Evolutionary conservation across 192 early-diverging fungal species (phyloP).

Genomic region (Diversispora epigaea): DNA sequence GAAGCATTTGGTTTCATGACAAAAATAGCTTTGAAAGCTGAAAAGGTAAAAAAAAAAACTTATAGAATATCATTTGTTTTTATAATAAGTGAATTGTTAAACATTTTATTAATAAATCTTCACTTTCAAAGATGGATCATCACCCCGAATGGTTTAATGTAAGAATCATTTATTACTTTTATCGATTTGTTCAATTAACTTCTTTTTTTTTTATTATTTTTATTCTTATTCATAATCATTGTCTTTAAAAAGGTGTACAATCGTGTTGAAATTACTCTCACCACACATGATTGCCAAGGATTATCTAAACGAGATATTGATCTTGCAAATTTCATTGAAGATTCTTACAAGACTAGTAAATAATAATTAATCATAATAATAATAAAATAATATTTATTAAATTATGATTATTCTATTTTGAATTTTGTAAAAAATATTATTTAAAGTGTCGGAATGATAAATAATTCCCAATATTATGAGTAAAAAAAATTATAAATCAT

Average conservation of each 20-base stretch:
- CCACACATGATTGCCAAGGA: conserved; percentile 90
- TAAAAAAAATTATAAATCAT: too few species aligned
- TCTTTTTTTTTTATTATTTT: neutral
- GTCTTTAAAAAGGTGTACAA: conserved; percentile 78
- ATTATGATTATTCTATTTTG: too few species aligned
- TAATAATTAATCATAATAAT: too few species aligned
- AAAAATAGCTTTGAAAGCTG: conserved; percentile 81
- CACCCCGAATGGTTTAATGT: conserved; percentile 96
- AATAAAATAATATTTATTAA: too few species aligned
- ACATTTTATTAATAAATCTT: neutral
- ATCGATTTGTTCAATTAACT: too few species aligned
- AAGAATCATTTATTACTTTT: conserved; percentile 19
- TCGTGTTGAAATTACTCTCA: conserved; percentile 81
- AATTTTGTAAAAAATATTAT: too few species aligned
- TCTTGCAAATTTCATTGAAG: conserved; percentile 71
- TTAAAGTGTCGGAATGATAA: too few species aligned
- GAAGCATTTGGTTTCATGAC: conserved; percentile 96
- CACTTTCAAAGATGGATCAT: conserved; percentile 59
- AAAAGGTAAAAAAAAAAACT: conserved; percentile 55
- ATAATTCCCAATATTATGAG: too few species aligned
- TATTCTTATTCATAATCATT: neutral
- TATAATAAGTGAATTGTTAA: neutral
- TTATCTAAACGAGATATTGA: conserved; percentile 73
- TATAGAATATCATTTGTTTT: neutral
- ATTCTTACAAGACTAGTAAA: conserved; percentile 34